Percentiles rank a stretch among this genome's conserved stretches.
These are phyloP conservation scores for Lathyrus aphaca DNA, from an alignment of 306 rosid genomes.

Conservation along the genomic window DNA sequence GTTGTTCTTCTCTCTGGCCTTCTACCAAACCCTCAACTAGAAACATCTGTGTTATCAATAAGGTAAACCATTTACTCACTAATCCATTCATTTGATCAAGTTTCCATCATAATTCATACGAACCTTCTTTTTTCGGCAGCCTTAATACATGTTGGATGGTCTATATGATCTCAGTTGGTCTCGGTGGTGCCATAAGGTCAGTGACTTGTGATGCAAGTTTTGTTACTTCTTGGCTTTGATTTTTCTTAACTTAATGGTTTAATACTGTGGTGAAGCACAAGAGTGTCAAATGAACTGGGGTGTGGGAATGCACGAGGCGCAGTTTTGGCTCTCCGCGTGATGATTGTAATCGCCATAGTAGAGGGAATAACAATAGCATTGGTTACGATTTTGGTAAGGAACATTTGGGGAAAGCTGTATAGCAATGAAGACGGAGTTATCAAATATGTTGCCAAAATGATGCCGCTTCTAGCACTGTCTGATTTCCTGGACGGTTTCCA, in stretches of 20 bases:
- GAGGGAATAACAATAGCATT: slow-evolving; percentile 48
- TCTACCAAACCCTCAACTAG: slow-evolving; percentile 59
- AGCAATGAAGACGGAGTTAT: slow-evolving; percentile 63
- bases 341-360: slow-evolving; percentile 44
- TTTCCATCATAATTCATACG: slow-evolving; percentile 12
- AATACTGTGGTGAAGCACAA: slow-evolving; percentile 42
- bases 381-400: slow-evolving; percentile 49
- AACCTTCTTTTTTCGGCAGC: slow-evolving; percentile 33
- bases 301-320: slow-evolving; percentile 58
- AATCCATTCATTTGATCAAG: background rate
- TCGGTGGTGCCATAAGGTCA: slow-evolving; percentile 65
- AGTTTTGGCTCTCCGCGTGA: slow-evolving; percentile 53
- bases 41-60: slow-evolving; percentile 65
- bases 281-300: slow-evolving; percentile 67
- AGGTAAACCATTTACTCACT: slow-evolving; percentile 44
- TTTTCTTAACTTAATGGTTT: slow-evolving; percentile 1
- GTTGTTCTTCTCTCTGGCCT: slow-evolving; percentile 73
- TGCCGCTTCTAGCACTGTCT: slow-evolving; percentile 65
- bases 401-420: slow-evolving; percentile 60
- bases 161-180: slow-evolving; percentile 65
- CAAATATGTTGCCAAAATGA: slow-evolving; percentile 57
- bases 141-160: slow-evolving; percentile 70
- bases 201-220: slow-evolving; percentile 17
- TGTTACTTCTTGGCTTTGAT: background rate
- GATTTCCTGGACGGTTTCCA: slow-evolving; percentile 72